These are phyloP conservation scores for Glycyrrhiza uralensis DNA, from an alignment of 306 rosid species.

Conservation along the genomic window DNA sequence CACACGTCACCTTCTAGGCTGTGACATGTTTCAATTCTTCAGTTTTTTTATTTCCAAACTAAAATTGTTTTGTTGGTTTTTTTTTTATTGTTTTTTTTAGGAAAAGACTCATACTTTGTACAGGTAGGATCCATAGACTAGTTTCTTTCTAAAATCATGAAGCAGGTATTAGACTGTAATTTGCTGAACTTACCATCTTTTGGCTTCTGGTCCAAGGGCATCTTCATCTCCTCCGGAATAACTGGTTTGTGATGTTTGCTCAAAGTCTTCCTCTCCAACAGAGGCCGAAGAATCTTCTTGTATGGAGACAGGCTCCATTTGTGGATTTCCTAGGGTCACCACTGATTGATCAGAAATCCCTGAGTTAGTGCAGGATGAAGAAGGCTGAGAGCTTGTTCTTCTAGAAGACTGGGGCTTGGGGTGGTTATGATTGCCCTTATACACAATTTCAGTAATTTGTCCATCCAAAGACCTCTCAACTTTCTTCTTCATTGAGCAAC, in stretches of 20 bases:
- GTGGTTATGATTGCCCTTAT: constrained; percentile 86
- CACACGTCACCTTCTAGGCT: too few species aligned
- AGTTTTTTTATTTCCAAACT: too few species aligned
- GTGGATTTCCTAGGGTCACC: constrained; percentile 40
- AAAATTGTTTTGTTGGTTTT: too few species aligned
- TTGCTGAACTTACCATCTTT: constrained; percentile 63
- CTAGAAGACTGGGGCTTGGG: constrained; percentile 75
- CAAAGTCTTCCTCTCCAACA: constrained; percentile 67
- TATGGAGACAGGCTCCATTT: constrained; percentile 33
- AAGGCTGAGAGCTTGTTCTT: constrained; percentile 48
- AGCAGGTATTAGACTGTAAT: not conserved
- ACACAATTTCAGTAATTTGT: constrained; percentile 86
- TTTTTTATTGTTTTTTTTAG: too few species aligned
- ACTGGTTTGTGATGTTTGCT: constrained; percentile 63
- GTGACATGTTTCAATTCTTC: too few species aligned
- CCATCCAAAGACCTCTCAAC: constrained; percentile 87
- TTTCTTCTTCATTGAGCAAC: constrained; percentile 80
- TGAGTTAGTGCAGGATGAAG: constrained; percentile 49
- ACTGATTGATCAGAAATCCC: constrained; percentile 57
- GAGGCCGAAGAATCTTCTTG: constrained; percentile 81
- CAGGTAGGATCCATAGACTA: too few species aligned
- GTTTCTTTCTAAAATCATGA: not conserved
- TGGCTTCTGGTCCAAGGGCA: constrained; percentile 65
- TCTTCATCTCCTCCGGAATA: constrained; percentile 51
- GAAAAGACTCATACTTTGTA: too few species aligned